phyloP scores from a whole-genome alignment of 805 yeast genomes.

The Nakazawaea ambrosiae region DNA sequence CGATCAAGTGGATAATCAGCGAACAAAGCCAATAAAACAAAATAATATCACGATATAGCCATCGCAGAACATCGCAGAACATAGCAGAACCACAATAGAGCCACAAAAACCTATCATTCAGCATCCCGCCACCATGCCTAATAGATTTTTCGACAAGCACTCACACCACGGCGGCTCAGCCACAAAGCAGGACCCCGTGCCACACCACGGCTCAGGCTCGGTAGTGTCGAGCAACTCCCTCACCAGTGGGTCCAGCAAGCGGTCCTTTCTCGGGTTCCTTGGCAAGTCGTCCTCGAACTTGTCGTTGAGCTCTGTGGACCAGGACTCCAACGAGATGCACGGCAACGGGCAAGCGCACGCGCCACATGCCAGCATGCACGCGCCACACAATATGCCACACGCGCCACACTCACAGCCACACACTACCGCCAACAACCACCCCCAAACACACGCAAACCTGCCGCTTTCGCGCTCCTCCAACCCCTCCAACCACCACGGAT shows the following conservation, averaged over 20 bases:
- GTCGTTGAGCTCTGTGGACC: constrained; percentile 1
- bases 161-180: neutral
- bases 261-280: constrained; percentile 7
- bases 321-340: neutral
- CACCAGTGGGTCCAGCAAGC: constrained; percentile 5
- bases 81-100: no score
- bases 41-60: no score
- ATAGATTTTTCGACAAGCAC: constrained; percentile 5
- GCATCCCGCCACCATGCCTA: constrained; percentile 5
- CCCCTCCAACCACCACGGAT: constrained; percentile 32
- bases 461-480: no score
- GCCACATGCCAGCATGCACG: neutral
- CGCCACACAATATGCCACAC: neutral
- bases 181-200: neutral
- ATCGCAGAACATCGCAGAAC: no score
- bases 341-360: neutral
- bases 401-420: neutral
- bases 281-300: constrained; percentile 9
- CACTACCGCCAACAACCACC: neutral
- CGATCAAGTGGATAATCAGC: no score
- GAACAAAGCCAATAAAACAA: no score
- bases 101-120: no score
- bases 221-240: neutral
- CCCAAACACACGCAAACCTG: neutral
- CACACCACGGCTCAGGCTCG: neutral